Evolutionary conservation across 2,329 filamentous ascomycete genomes (phyloP).

Genomic region (Microsporum audouinii): DNA sequence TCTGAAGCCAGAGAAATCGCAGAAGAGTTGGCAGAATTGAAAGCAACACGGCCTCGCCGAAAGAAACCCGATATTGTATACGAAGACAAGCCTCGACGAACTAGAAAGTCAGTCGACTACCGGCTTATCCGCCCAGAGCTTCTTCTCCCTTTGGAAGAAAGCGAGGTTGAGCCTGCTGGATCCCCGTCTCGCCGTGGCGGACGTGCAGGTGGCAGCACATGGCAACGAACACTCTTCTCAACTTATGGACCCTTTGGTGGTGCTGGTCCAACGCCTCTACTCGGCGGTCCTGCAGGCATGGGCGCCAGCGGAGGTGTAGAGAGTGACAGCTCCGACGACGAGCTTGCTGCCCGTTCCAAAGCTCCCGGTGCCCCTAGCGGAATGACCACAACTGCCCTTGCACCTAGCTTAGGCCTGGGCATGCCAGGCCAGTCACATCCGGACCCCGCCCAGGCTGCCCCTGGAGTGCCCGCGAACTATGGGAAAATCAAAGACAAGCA

Average conservation of each 20-base stretch:
- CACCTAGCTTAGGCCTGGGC: constrained; percentile 43
- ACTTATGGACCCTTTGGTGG: constrained; percentile 91
- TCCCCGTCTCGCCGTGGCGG: constrained; percentile 59
- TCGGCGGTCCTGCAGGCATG: constrained; percentile 56
- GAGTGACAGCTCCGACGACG: constrained; percentile 94
- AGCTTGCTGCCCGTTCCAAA: constrained; percentile 54
- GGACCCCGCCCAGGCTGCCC: constrained; percentile 44
- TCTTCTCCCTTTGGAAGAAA: constrained; percentile 60
- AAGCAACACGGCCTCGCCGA: constrained; percentile 31
- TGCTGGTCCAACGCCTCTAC: constrained; percentile 57
- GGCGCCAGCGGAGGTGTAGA: constrained; percentile 70
- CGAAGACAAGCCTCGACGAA: constrained; percentile 40
- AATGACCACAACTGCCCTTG: constrained; percentile 46
- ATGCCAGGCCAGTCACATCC: constrained; percentile 45
- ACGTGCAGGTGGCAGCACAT: constrained; percentile 46
- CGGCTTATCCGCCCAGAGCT: constrained; percentile 68
- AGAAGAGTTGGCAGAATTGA: constrained; percentile 45
- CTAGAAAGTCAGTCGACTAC: constrained; percentile 66
- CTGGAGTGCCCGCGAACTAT: constrained; percentile 64
- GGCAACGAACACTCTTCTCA: constrained; percentile 75
- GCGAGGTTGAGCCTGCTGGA: constrained; percentile 54
- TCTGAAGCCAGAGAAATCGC: constrained; percentile 47
- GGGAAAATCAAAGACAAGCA: constrained; percentile 92
- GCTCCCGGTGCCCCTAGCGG: constrained; percentile 49
- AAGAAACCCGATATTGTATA: constrained; percentile 27